Evolutionary conservation across 257 asterid genomes (phyloP), one percentile per base, ranked within the genome.

Genomic region (Vinca minor): DNA sequence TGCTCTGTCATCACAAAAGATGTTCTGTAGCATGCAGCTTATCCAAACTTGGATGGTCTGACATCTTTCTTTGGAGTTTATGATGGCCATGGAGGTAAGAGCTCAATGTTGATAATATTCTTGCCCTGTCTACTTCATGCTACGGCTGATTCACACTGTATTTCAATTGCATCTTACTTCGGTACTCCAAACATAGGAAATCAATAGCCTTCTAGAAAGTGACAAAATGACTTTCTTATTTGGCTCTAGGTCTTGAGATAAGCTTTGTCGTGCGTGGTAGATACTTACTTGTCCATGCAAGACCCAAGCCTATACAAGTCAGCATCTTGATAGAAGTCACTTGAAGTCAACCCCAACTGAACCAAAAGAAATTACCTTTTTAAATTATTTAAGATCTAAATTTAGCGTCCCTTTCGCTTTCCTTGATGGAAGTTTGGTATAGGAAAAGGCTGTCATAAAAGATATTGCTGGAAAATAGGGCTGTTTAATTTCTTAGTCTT

Each of bases 21-120:
- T 75, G 47, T 74, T 77, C 69, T 80, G 48, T 83, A 93, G 97
- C 98, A 93, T 84, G 97, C 98, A 78, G 88, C 93, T 54, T 78
- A 71, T 80, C 78, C 87, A 65, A 63, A 83, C 82, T 74, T 89
- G 91, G 96, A 85, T 75, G 79, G 70, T 64, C 76, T 87, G 50
- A 83, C 96, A 38, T 84, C 98, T 69, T 87, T 85, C 75, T 93
- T 93, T 80, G 97, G 95, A 76, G 98, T 93, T 73, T 93, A 89
- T 82, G 98, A 93, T 84, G 98, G 98, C 69, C 98, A 93, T 80
- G 98, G 98, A 77, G 98, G 98, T 89, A 83, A 83, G 25, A 28
- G 39, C 35, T 64, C 15, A 56, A 25, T 12, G 13, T 48, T 20
- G 20, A n/a, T n/a, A 3, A 13, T 21, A 36, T 20, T 45, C 58